Evolutionary conservation across 306 rosid genomes (phyloP), one percentile per base, ranked within the genome.

Genomic region (Glycine latifolia): DNA sequence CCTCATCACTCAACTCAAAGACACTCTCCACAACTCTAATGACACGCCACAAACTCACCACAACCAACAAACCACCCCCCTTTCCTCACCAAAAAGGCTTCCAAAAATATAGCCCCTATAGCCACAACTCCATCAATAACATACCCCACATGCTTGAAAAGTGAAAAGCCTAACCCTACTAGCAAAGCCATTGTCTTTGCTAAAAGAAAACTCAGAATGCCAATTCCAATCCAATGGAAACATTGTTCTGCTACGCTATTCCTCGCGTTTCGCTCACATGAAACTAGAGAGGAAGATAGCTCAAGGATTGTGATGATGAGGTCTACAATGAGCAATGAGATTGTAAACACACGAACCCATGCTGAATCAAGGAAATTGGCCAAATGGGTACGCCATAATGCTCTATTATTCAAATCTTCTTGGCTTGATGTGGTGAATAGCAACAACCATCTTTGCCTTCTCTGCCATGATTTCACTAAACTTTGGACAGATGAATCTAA

Each of bases 41-140:
- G 14, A 94, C 86, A 8, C 98, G 89, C 95, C 98, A 94, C 72
- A 94, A 85, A 74, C 95, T 92, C 78, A 86, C 95, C 41, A 90
- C 79, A 39, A 87, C 82, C 70, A 94, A 82, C 63, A 92, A 68
- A 41, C 97, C 94, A 6, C 98, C 95, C 10, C 10, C 97, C 97
- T 49, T 79, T 80, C 52, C 84, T 66, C 80, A 82, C 91, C 43
- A 91, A 12, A 48, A 87, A 75, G 2, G 48, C 83, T 79, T 94
- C 97, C 83, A 94, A 80, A 71, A 86, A 59, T 43, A 94, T 43
- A 2, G 98, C 97, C 17, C 81, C 95, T 2, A 53, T 43, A 8
- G 67, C 85, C 35, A 92, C 94, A 33, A 82, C 77, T 1, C 91
- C 90, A 66, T 94, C 97, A 14, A 92, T 39, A 44, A 89, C 78